phyloP scores from a whole-genome alignment of 192 early-diverging fungal species.

The Diversispora epigaea region DNA sequence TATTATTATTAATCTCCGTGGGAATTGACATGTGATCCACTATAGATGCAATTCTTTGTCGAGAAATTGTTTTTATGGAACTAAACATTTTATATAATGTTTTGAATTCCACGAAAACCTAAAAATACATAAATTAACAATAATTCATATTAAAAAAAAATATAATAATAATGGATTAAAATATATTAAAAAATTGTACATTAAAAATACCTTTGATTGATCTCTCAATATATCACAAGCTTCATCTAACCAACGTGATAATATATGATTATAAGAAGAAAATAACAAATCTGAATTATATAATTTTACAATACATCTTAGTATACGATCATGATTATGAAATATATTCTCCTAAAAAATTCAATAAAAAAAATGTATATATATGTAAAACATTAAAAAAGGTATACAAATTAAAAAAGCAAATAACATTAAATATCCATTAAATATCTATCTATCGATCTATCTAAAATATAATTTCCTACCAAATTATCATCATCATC shows the following conservation, averaged over 20 bases:
- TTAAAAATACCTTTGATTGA: slow-evolving; percentile 5
- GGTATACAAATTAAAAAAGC: too few relatives aligned
- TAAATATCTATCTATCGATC: slow-evolving; percentile 32
- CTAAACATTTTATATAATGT: slow-evolving; percentile 25
- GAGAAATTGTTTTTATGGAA: not conserved
- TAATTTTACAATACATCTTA: slow-evolving; percentile 48
- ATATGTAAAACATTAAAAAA: too few relatives aligned
- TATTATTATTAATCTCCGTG: not conserved
- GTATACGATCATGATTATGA: slow-evolving; percentile 40
- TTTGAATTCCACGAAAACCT: slow-evolving; percentile 27
- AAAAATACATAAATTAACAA: not conserved
- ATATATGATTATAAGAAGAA: slow-evolving; percentile 39
- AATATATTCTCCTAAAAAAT: slow-evolving; percentile 36
- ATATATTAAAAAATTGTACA: not conserved
- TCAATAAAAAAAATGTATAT: too few relatives aligned
- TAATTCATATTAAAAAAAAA: too few relatives aligned
- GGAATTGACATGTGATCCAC: not conserved
- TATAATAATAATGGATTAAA: not conserved
- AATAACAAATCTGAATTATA: slow-evolving; percentile 48
- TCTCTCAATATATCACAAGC: slow-evolving; percentile 27
- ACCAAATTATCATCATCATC: not conserved
- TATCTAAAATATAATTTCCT: not conserved
- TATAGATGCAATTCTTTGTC: not conserved
- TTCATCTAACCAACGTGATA: slow-evolving; percentile 48
- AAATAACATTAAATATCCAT: not conserved